Conservation (phyloP, 2,329 filamentous ascomycete species). For the Paracorniculantispora psalliotae region DNA sequence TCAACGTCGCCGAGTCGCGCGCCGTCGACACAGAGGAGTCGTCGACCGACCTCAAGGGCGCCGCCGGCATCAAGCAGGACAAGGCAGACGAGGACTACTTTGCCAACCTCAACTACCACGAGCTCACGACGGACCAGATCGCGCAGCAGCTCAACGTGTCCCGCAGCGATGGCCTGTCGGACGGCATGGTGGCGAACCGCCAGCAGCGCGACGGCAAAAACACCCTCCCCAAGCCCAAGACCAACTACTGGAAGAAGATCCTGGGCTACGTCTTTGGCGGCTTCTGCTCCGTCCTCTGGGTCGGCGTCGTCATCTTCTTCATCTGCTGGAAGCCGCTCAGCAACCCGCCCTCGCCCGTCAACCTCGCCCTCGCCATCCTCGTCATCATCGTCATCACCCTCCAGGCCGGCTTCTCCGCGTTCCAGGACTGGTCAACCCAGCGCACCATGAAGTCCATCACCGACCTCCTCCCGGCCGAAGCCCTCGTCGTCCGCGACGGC, state of each 20-base stretch:
- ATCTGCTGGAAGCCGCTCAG: slow-evolving; percentile 44
- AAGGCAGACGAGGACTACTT: slow-evolving; percentile 40
- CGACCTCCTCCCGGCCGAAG: slow-evolving; percentile 39
- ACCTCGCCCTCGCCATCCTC: slow-evolving; percentile 41
- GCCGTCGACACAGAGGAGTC: slow-evolving; percentile 21
- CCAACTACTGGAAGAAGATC: slow-evolving; percentile 38
- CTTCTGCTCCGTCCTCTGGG: slow-evolving; percentile 43
- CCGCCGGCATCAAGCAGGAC: slow-evolving; percentile 15
- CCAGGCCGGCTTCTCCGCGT: slow-evolving; percentile 41
- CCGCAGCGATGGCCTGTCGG: slow-evolving; percentile 30
- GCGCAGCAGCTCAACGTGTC: slow-evolving; percentile 37
- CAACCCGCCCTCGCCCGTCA: slow-evolving; percentile 37
- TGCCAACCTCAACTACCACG: slow-evolving; percentile 34
- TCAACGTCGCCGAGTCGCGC: slow-evolving; percentile 35
- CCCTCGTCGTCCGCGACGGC: slow-evolving; percentile 40
- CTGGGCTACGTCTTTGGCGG: slow-evolving; percentile 41
- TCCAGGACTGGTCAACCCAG: slow-evolving; percentile 44
- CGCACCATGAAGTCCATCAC: slow-evolving; percentile 44
- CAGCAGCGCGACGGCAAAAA: slow-evolving; percentile 38
- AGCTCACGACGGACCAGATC: slow-evolving; percentile 29
- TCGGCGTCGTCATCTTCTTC: slow-evolving; percentile 44
- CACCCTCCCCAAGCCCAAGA: slow-evolving; percentile 35
- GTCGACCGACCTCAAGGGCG: slow-evolving; percentile 19
- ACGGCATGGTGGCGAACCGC: slow-evolving; percentile 27
- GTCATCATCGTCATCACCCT: slow-evolving; percentile 43